Conservation (phyloP, 2,329 filamentous ascomycete species). For the Hypoxylon sp. region DNA sequence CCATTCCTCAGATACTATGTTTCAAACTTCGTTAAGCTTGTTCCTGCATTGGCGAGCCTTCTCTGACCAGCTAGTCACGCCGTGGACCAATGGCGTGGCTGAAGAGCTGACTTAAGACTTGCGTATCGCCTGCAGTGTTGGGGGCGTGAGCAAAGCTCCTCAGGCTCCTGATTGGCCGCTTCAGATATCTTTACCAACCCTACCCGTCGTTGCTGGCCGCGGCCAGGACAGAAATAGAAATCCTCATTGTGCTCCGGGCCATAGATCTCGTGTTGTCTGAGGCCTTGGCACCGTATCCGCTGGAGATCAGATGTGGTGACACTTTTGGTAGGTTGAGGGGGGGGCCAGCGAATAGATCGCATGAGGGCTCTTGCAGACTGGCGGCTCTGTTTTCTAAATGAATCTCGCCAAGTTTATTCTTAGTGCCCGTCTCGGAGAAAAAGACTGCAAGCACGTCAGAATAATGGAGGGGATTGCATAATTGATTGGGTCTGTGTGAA, state of each 20-base stretch:
- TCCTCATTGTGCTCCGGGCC: constrained; percentile 35
- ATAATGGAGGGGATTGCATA: constrained; percentile 17
- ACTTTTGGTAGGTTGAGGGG: constrained; percentile 18
- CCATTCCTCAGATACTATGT: constrained; percentile 32
- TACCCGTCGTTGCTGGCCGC: constrained; percentile 33
- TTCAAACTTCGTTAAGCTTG: constrained; percentile 37
- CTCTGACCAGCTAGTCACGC: constrained; percentile 17
- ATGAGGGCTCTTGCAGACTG: constrained; percentile 21
- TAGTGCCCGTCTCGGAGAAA: constrained; percentile 29
- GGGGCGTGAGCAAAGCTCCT: constrained; percentile 38
- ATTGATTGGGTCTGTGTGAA: constrained; percentile 33
- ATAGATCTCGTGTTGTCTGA: constrained; percentile 39
- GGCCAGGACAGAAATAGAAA: constrained; percentile 48
- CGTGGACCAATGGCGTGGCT: constrained; percentile 44
- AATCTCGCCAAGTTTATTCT: constrained; percentile 32
- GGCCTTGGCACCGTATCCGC: constrained; percentile 38
- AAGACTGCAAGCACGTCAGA: constrained; percentile 32
- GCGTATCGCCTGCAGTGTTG: constrained; percentile 39
- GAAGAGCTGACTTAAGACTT: constrained; percentile 36
- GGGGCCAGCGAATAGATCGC: constrained; percentile 22
- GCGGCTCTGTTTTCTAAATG: constrained; percentile 31
- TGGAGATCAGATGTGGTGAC: constrained; percentile 29
- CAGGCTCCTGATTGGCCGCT: constrained; percentile 44
- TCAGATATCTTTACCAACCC: constrained; percentile 37
- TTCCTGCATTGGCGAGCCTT: constrained; percentile 36